phyloP scores from a whole-genome alignment of 140 eudicot genomes.

The Bidens hawaiensis region DNA sequence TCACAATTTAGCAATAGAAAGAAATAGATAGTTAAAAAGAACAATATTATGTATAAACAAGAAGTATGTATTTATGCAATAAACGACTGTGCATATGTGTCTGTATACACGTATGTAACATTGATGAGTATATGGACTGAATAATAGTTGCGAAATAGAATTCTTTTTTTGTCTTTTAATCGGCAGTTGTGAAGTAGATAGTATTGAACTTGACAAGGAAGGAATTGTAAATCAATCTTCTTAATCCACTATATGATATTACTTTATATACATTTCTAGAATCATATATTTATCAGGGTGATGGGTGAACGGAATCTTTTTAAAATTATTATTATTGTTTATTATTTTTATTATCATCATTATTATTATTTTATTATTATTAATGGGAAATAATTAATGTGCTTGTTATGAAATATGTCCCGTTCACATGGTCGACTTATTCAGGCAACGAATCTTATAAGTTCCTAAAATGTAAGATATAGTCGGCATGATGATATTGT shows the following conservation, averaged over 20 bases:
- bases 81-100: too few relatives aligned
- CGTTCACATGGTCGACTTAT: background rate
- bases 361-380: background rate
- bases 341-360: background rate
- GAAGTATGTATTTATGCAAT: too few relatives aligned
- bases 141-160: too few relatives aligned
- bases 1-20: too few relatives aligned
- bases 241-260: background rate
- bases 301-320: background rate
- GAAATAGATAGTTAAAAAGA: too few relatives aligned
- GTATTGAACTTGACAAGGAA: background rate
- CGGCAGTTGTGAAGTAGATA: too few relatives aligned
- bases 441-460: background rate
- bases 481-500: background rate
- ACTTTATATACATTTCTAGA: background rate
- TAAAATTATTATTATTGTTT: background rate
- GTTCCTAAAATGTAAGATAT: background rate
- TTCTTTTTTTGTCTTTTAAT: too few relatives aligned
- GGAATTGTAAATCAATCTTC: background rate
- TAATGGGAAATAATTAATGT: background rate
- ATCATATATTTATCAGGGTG: constrained; percentile 16
- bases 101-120: background rate
- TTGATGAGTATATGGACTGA: background rate
- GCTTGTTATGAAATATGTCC: background rate
- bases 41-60: too few relatives aligned